These are phyloP conservation scores for Leccinum disarticulatum DNA, from an alignment of 768 basidiomycete species.

Conservation along the genomic window DNA sequence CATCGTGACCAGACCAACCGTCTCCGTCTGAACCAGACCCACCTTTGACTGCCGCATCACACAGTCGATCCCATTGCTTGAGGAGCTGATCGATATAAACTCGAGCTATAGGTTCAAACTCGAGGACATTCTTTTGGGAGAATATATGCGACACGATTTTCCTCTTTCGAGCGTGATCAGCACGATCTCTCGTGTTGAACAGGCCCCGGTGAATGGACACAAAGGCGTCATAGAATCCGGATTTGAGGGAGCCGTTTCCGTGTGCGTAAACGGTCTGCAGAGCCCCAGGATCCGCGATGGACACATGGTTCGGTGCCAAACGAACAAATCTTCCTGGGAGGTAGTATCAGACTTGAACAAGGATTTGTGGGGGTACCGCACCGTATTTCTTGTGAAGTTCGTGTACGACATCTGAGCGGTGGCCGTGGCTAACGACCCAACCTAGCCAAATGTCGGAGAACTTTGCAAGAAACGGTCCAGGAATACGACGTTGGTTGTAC, in stretches of 20 bases:
- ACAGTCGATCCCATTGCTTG: constrained; percentile 75
- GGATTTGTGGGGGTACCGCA: constrained; percentile 28
- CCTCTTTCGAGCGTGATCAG: constrained; percentile 83
- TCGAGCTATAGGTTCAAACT: constrained; percentile 81
- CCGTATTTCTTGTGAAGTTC: constrained; percentile 73
- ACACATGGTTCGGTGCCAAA: constrained; percentile 75
- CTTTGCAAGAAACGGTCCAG: constrained; percentile 71
- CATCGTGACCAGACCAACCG: constrained; percentile 60
- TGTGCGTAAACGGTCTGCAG: constrained; percentile 75
- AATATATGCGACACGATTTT: constrained; percentile 89
- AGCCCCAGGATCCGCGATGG: constrained; percentile 76
- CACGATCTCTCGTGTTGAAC: constrained; percentile 77
- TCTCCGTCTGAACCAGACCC: constrained; percentile 57
- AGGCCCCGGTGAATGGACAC: constrained; percentile 71
- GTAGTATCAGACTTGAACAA: not conserved
- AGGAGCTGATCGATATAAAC: constrained; percentile 59
- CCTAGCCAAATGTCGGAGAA: constrained; percentile 77
- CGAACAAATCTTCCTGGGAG: constrained; percentile 61
- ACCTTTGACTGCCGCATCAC: constrained; percentile 53
- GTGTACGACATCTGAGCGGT: constrained; percentile 75
- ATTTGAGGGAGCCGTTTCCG: constrained; percentile 81
- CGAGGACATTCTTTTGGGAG: constrained; percentile 79
- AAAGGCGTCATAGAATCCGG: constrained; percentile 77
- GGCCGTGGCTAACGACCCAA: constrained; percentile 60
- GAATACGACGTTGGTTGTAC: constrained; percentile 56